These are phyloP conservation scores for Suillus ampliporus DNA, from an alignment of 768 basidiomycete species.

Conservation along the genomic window DNA sequence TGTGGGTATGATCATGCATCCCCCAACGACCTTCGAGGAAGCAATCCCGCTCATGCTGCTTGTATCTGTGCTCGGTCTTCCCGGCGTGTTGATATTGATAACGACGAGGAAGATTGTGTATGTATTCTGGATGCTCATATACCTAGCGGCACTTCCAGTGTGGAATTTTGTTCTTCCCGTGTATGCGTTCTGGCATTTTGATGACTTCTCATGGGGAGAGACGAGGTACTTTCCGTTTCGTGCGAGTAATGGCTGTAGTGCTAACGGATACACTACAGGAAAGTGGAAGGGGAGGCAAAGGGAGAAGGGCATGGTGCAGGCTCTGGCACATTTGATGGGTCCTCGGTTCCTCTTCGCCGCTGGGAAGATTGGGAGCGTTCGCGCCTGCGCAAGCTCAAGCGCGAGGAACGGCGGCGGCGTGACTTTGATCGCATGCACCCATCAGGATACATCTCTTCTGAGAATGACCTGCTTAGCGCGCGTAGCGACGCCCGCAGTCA, in stretches of 20 bases:
- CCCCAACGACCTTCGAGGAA: slow-evolving; percentile 86
- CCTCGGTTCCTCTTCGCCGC: slow-evolving; percentile 86
- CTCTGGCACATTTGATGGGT: slow-evolving; percentile 53
- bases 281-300: slow-evolving; percentile 92
- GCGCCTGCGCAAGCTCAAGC: slow-evolving; percentile 84
- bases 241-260: not conserved
- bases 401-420: slow-evolving; percentile 80
- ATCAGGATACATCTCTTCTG: slow-evolving; percentile 64
- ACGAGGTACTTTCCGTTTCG: slow-evolving; percentile 68
- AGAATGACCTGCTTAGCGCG: slow-evolving; percentile 67
- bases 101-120: slow-evolving; percentile 96
- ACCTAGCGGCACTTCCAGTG: slow-evolving; percentile 88
- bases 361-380: slow-evolving; percentile 99
- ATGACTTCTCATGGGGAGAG: slow-evolving; percentile 99
- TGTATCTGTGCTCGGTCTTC: slow-evolving; percentile 89
- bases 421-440: slow-evolving; percentile 85
- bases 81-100: slow-evolving; percentile 89
- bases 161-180: slow-evolving; percentile 96
- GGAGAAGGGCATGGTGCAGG: slow-evolving; percentile 78
- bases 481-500: slow-evolving; percentile 61
- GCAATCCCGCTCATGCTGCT: slow-evolving; percentile 94
- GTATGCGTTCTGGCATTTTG: slow-evolving; percentile 99
- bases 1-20: slow-evolving; percentile 76
- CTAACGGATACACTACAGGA: slow-evolving; percentile 54
- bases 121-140: slow-evolving; percentile 97